These are phyloP conservation scores for Penicillium paradoxum DNA, from an alignment of 495 filamentous ascomycete genomes.

Conservation along the genomic window DNA sequence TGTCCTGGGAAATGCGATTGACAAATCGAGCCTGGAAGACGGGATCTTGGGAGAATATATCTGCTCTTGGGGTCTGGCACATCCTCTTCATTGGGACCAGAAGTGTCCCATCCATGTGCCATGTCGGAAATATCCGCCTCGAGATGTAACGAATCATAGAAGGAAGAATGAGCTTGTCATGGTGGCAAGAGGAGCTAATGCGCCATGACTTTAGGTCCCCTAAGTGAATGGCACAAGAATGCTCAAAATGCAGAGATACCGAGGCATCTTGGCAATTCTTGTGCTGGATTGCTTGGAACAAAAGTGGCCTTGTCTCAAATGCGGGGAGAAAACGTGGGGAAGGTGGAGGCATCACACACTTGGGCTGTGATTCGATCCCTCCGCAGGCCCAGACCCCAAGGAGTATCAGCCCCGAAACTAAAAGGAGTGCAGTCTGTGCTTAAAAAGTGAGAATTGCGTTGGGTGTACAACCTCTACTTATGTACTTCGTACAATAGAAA, in stretches of 20 bases:
- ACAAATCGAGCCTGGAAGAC: background rate
- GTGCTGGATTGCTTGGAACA: no score
- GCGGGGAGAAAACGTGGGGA: constrained; percentile 27
- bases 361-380: constrained; percentile 4
- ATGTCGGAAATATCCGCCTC: constrained; percentile 7
- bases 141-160: constrained; percentile 1
- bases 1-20: background rate
- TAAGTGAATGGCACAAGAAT: constrained; percentile 19
- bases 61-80: background rate
- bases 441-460: background rate
- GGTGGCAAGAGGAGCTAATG: background rate
- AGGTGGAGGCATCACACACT: constrained; percentile 11
- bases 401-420: constrained; percentile 21
- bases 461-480: no score
- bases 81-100: background rate
- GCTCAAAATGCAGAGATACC: constrained; percentile 25
- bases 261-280: constrained; percentile 21
- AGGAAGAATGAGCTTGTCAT: background rate
- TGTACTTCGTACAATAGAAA: no score
- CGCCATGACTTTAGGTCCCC: background rate
- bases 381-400: constrained; percentile 12
- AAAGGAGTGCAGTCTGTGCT: background rate
- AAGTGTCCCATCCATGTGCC: background rate
- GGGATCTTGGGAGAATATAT: background rate
- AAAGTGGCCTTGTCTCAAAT: constrained; percentile 14